These are phyloP conservation scores for Lachancea quebecensis DNA, from an alignment of 805 yeast species.

Conservation along the genomic window DNA sequence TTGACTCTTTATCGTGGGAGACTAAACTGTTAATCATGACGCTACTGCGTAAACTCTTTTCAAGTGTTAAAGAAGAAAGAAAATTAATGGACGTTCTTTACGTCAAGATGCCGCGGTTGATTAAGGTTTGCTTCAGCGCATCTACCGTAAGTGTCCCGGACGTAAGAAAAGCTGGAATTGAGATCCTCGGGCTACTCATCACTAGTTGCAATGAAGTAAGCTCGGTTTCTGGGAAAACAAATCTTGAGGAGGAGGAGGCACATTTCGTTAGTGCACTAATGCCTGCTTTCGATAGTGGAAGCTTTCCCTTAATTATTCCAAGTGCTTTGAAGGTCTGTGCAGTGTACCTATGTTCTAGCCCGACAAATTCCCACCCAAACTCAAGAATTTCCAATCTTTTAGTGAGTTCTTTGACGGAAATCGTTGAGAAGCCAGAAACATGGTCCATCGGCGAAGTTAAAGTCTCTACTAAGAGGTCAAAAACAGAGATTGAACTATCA, in stretches of 20 bases:
- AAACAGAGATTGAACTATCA: slow-evolving; percentile 50
- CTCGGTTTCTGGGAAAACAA: slow-evolving; percentile 58
- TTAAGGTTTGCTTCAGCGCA: slow-evolving; percentile 72
- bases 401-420: slow-evolving; percentile 58
- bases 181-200: slow-evolving; percentile 57
- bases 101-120: slow-evolving; percentile 53
- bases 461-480: slow-evolving; percentile 38
- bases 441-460: slow-evolving; percentile 52
- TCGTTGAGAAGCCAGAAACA: slow-evolving; percentile 19
- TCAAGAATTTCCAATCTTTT: slow-evolving; percentile 57
- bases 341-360: slow-evolving; percentile 58
- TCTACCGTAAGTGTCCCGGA: slow-evolving; percentile 62
- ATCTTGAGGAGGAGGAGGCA: slow-evolving; percentile 89
- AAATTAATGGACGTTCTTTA: slow-evolving; percentile 1
- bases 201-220: slow-evolving; percentile 60
- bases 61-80: slow-evolving; percentile 1
- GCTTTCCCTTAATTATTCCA: slow-evolving; percentile 66
- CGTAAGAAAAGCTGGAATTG: slow-evolving; percentile 59
- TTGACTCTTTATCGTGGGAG: slow-evolving; percentile 37
- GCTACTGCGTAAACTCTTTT: slow-evolving; percentile 23
- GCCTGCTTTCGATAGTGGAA: slow-evolving; percentile 73
- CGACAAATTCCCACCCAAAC: slow-evolving; percentile 43
- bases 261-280: slow-evolving; percentile 84
- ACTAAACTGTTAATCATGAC: slow-evolving; percentile 35
- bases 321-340: slow-evolving; percentile 75